Percentiles rank a stretch among this genome's conserved stretches.
Evolutionary conservation across 2,329 filamentous ascomycete species (phyloP).

Genomic region (Xylaria sp.): DNA sequence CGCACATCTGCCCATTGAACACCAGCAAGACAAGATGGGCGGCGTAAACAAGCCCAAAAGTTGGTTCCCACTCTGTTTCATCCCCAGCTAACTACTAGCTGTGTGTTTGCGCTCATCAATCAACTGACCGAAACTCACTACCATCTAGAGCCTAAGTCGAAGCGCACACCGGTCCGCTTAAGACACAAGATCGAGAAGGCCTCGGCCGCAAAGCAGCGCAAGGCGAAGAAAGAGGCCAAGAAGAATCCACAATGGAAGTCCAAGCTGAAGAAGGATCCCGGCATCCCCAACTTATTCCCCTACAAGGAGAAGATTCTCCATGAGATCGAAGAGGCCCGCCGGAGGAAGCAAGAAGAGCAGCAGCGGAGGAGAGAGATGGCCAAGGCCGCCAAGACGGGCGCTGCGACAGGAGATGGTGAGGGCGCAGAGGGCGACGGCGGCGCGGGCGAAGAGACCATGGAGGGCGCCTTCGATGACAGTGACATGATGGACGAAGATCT

Average conservation of each 20-base stretch:
- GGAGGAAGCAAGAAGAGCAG: conserved; percentile 83
- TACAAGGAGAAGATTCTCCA: conserved; percentile 96
- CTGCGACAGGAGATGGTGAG: conserved; percentile 56
- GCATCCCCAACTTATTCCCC: conserved; percentile 96
- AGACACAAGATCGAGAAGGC: conserved; percentile 97
- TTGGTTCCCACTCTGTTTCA: conserved; percentile 36
- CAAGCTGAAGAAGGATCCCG: conserved; percentile 95
- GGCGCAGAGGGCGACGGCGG: conserved; percentile 56
- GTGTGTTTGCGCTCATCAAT: neutral
- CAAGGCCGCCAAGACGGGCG: conserved; percentile 71
- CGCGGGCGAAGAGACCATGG: conserved; percentile 68
- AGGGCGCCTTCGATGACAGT: conserved; percentile 23
- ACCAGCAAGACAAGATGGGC: conserved; percentile 45
- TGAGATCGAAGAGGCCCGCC: conserved; percentile 90
- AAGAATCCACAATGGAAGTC: conserved; percentile 98
- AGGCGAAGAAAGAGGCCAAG: conserved; percentile 87
- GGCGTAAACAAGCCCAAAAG: conserved; percentile 50
- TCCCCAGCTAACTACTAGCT: too few relatives aligned
- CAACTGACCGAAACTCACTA: conserved; percentile 2
- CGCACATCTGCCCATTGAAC: conserved; percentile 4
- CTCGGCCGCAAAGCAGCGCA: conserved; percentile 88
- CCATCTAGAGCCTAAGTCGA: conserved; percentile 85
- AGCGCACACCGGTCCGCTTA: conserved; percentile 88
- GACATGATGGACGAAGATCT: conserved; percentile 34
- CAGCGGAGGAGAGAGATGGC: conserved; percentile 76